Percentiles rank a stretch among this genome's conserved stretches.
phyloP scores from a whole-genome alignment of 495 filamentous ascomycete genomes.

The Xylaria venustula region DNA sequence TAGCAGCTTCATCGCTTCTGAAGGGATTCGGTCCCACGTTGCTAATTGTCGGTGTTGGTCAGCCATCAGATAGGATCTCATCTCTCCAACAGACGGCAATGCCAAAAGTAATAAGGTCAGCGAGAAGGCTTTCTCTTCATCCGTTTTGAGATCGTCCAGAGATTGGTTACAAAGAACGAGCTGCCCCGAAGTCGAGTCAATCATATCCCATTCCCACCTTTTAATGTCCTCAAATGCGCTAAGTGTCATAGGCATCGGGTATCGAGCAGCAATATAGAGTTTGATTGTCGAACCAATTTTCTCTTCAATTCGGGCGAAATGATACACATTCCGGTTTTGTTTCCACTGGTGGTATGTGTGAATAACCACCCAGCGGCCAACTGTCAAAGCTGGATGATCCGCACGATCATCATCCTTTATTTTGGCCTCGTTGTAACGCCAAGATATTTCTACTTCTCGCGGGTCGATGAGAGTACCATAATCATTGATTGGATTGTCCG shows the following conservation, averaged over 20 bases:
- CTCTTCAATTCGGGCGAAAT: conserved; percentile 21
- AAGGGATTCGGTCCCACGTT: conserved; percentile 64
- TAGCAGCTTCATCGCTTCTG: conserved; percentile 65
- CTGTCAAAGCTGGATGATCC: not conserved
- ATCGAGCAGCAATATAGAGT: conserved; percentile 16
- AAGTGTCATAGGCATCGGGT: conserved; percentile 5
- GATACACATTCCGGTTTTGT: conserved; percentile 3
- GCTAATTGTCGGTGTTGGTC: conserved; percentile 45
- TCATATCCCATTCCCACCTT: not conserved
- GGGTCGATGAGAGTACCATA: conserved; percentile 12
- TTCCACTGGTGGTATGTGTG: not conserved
- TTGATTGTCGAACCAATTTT: not conserved
- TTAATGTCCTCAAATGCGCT: not conserved
- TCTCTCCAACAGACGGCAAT: conserved; percentile 63
- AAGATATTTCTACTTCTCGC: conserved; percentile 11
- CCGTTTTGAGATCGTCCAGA: conserved; percentile 30
- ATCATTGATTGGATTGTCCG: not conserved
- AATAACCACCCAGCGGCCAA: conserved; percentile 25
- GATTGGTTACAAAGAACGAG: conserved; percentile 31
- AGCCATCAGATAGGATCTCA: conserved; percentile 58
- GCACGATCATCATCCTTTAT: not conserved
- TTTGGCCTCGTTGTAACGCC: not conserved
- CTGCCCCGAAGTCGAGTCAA: not conserved
- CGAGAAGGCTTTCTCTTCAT: conserved; percentile 45
- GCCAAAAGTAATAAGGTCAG: conserved; percentile 63